Base-by-base conservation (phyloP, 1,284 basidiomycete species). In the Retiboletus flavoniger region DNA sequence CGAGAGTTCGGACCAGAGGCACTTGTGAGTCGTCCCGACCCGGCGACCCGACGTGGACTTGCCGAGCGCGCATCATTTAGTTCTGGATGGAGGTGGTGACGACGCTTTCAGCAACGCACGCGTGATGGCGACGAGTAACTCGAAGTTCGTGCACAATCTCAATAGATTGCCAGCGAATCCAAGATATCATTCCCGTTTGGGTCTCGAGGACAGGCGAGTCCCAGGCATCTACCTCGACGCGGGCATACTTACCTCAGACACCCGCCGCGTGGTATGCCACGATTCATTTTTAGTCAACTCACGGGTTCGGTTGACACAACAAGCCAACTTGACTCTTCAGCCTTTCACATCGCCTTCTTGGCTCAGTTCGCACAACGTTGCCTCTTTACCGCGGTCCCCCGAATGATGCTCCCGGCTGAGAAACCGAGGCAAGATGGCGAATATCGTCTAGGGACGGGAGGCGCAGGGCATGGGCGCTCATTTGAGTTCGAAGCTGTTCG, bases 371-470 rank as follows among this genome's bases (percentile, higher is more conserved):
- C 85, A 39, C 93, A 97, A 71, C 79, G 80, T 14, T 80, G 90
- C 58, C 81, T 99, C 7, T 99, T 94, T 69, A 85, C 89, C 61
- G 81, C 84, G 46, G 91, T 99, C 46, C 93, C 94, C 45, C 82
- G 96, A 34, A 99, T 99, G 97, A 63, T 84, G 36, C 83, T 96
- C 3, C 94, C 94, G 5, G 94, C 89, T 0, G 97, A 99, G 79
- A 4, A 98, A 99, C 72, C 87, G 93, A 24, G 80, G 84, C 58
- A 99, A 99, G 75, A 88, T 98, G n/a, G 76, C 78, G 49, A 98
- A 98, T 72, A 97, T 98, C 62, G 95, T 98, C 26, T 75, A 80
- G 55, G 86, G 85, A 50, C 92, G 96, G 73, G 78, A 82, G 21
- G 80, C 82, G 7, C 92, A 95, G 78, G 91, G 95, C 64, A 75